These are phyloP conservation scores for Coniella vitis DNA, from an alignment of 2,329 filamentous ascomycete species.

Conservation along the genomic window DNA sequence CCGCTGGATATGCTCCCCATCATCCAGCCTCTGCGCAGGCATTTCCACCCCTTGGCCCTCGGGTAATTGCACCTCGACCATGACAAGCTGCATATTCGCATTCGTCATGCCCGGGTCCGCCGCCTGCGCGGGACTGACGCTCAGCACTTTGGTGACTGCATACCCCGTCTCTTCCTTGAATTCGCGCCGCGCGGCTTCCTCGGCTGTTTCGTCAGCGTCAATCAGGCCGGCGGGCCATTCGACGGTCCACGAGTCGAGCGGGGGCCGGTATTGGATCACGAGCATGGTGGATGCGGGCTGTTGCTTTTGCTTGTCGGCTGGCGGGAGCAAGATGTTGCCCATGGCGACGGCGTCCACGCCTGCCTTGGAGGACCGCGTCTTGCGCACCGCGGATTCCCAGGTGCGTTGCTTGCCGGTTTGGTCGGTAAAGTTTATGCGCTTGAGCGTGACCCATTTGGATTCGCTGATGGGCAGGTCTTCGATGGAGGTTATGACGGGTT, in stretches of 20 bases:
- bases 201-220: conserved; percentile 44
- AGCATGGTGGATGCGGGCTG: conserved; percentile 33
- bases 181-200: conserved; percentile 46
- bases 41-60: conserved; percentile 35
- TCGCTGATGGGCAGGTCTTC: conserved; percentile 42
- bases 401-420: conserved; percentile 45
- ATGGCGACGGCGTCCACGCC: conserved; percentile 58
- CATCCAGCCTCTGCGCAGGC: conserved; percentile 53
- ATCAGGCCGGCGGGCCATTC: conserved; percentile 49
- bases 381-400: conserved; percentile 55
- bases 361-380: conserved; percentile 42
- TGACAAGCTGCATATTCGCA: conserved; percentile 55
- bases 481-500: conserved; percentile 38
- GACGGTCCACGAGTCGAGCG: conserved; percentile 43
- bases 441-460: conserved; percentile 50
- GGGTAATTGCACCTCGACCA: conserved; percentile 48
- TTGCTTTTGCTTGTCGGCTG: conserved; percentile 27
- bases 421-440: conserved; percentile 51
- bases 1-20: conserved; percentile 56
- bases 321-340: conserved; percentile 49
- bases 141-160: conserved; percentile 38
- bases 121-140: conserved; percentile 46
- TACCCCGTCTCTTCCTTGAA: conserved; percentile 51
- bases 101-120: conserved; percentile 53
- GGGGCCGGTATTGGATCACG: conserved; percentile 47